Evolutionary conservation across 2,329 filamentous ascomycete species (phyloP).

Genomic region (Fusarium paranaense): DNA sequence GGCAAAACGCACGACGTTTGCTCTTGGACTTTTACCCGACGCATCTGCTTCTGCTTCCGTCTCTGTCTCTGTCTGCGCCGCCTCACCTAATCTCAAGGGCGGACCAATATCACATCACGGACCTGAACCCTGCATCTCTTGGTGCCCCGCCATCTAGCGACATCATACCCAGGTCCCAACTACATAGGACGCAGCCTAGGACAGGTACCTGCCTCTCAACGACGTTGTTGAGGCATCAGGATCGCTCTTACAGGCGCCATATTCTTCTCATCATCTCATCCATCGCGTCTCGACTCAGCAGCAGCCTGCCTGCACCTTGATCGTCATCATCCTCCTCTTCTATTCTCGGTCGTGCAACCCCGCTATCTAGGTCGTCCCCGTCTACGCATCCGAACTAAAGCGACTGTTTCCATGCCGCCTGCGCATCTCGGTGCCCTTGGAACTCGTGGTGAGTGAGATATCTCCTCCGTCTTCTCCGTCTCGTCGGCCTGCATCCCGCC

Average conservation of each 20-base stretch:
- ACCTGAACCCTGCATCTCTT: constrained; percentile 36
- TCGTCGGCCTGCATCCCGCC: constrained; percentile 16
- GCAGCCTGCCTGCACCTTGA: background rate
- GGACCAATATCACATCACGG: constrained; percentile 28
- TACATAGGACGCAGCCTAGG: constrained; percentile 13
- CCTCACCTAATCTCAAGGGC: constrained; percentile 30
- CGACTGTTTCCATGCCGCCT: constrained; percentile 43
- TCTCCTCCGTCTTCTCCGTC: background rate
- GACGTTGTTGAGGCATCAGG: constrained; percentile 5
- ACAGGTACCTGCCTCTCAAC: background rate
- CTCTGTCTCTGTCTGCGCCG: background rate
- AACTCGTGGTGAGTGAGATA: constrained; percentile 39
- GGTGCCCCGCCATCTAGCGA: constrained; percentile 21
- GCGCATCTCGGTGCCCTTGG: constrained; percentile 30
- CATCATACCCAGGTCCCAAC: constrained; percentile 6
- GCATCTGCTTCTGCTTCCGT: background rate
- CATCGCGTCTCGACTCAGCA: constrained; percentile 3
- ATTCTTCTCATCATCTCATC: constrained; percentile 6
- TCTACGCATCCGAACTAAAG: constrained; percentile 22
- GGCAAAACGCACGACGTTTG: constrained; percentile 1
- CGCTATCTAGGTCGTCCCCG: background rate
- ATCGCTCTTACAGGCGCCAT: background rate
- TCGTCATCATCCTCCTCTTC: constrained; percentile 18
- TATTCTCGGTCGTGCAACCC: constrained; percentile 34
- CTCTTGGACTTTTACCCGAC: background rate